Conservation (phyloP, 306 rosid species). For the Senna tora region DNA sequence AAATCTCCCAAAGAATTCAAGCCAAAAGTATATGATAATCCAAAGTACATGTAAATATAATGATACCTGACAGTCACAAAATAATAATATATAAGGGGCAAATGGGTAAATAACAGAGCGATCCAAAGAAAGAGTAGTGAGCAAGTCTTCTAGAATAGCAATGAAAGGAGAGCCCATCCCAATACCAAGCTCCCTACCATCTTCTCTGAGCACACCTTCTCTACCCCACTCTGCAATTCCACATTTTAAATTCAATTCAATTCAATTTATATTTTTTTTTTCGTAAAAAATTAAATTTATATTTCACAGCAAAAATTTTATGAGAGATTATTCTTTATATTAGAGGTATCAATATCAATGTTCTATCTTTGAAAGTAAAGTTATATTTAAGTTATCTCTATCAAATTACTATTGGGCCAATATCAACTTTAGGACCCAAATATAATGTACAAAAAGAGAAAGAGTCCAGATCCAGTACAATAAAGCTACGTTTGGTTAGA, state of each 20-base stretch:
- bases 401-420: too few species aligned
- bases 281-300: too few species aligned
- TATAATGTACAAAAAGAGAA: too few species aligned
- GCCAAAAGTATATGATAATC: conserved; percentile 21
- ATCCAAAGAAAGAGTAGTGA: neutral
- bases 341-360: too few species aligned
- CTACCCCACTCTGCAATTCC: conserved; percentile 60
- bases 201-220: conserved; percentile 48
- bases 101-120: conserved; percentile 2
- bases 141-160: conserved; percentile 32
- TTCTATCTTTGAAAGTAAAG: too few species aligned
- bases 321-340: too few species aligned
- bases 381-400: too few species aligned
- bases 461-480: too few species aligned
- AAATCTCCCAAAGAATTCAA: conserved; percentile 59
- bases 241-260: neutral
- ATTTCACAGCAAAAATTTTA: neutral
- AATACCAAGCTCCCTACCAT: conserved; percentile 53
- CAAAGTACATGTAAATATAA: conserved; percentile 1
- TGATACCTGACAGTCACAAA: conserved; percentile 5
- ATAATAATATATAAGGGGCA: neutral
- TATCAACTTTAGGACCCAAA: too few species aligned
- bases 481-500: too few species aligned
- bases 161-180: conserved; percentile 48
- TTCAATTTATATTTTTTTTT: neutral